Base-by-base conservation (phyloP, 2,329 filamentous ascomycete genomes). In the Aspergillus alliaceus region DNA sequence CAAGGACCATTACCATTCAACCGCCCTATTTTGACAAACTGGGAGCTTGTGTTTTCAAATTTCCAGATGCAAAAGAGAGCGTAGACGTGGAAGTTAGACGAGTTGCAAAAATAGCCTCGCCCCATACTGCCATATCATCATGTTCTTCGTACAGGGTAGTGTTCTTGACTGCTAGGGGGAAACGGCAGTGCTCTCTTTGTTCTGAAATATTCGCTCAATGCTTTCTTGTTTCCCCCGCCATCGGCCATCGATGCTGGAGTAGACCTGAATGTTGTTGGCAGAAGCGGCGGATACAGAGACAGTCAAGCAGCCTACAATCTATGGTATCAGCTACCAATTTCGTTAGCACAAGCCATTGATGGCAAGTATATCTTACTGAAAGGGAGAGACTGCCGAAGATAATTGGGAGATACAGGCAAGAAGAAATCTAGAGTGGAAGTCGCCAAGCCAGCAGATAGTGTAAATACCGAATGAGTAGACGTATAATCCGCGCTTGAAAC, bases 121-220 rank as follows among this genome's bases (percentile, higher is more conserved):
- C 77, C 75, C 76, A 79, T 7, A 69, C 67, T 24, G 77, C 76
- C 72, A 77, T 76, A 34, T 79, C 71, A 25, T 59, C 56, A n/a
- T 66, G 63, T 56, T 79, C 72, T 4, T 69, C 55, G 64, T 74
- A 78, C 4, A 55, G 59, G 4, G 58, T 53, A 18, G 70, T 67
- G 60, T 73, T 66, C 32, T 71, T 57, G 9, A 71, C 68, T 8
- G 61, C 66, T 22, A 78, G 62, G 7, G 68, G 65, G 53, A 72
- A 77, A 77, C 60, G 4, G 65, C 57, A 29, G 72, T 64, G 35
- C 63, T 51, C 18, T 66, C 62, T 27, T 59, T 44, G 4, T 64
- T 57, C 24, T 68, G 59, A 42, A 72, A 70, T n/a, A 53, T 58
- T 14, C 66, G 52, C 14, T 56, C 57, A 11, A 68, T 67, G 12